Evolutionary conservation across 495 filamentous ascomycete species (phyloP).

Genomic region (Neurospora cerealis): DNA sequence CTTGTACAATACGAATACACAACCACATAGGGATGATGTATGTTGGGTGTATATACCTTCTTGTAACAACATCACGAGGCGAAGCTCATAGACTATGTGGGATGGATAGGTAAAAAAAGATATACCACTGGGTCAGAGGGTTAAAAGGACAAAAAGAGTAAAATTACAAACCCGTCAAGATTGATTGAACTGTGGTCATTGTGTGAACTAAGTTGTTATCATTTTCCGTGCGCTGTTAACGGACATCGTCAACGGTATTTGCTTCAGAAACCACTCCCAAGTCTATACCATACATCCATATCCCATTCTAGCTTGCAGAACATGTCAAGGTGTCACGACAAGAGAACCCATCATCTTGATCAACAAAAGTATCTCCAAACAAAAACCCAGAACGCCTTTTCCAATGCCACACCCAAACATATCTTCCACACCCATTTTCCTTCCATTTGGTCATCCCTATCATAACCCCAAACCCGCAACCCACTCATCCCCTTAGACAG

Average conservation of each 20-base stretch:
- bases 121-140: neutral
- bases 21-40: neutral
- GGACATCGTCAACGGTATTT: neutral
- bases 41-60: neutral
- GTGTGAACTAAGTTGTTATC: neutral
- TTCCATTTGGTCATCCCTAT: slow-evolving; percentile 1
- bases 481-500: slow-evolving; percentile 4
- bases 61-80: neutral
- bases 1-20: neutral
- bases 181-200: neutral
- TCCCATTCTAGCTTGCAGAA: neutral
- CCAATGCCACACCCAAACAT: neutral
- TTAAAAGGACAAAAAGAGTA: neutral
- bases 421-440: neutral
- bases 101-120: neutral
- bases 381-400: neutral
- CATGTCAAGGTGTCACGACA: neutral
- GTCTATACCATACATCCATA: neutral
- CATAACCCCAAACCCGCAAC: neutral
- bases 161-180: neutral
- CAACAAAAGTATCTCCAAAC: neutral
- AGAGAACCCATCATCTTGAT: neutral
- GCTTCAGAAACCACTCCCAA: neutral
- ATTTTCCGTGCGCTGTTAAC: neutral
- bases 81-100: neutral